Base-by-base conservation (phyloP, 2,329 filamentous ascomycete genomes). In the Fusarium udum region DNA sequence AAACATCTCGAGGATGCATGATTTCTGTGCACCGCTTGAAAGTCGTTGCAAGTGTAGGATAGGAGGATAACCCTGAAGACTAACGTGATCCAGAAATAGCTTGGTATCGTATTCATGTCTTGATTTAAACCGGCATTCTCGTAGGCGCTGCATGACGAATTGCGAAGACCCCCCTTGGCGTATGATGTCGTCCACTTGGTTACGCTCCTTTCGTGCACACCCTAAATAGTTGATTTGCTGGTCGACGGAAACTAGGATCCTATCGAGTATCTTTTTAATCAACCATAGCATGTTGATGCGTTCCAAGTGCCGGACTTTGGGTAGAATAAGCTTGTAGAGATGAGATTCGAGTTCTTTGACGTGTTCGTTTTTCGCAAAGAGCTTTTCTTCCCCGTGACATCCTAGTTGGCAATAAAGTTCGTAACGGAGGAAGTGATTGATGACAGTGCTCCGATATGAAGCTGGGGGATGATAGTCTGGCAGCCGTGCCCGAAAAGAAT, bases 171-270 rank as follows among this genome's bases (percentile, higher is more conserved):
- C 51, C 9, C 51, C 51, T 7, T 16, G 51, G 20, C 34, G 51
- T 1, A 53, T 10, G 3, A 53, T 28, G 4, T 53, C 51, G 14
- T 53, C 4, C 2, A 53, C 51, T 16, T 39, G 34, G 5, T 53
- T 28, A 3, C 15, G 20, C 34, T 48, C 26, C 14, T 1, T 8
- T 15, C 45, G 20, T 31, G 1, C 0, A 22, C 31, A 20, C 26
- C 42, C n/a, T 12, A 2, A 1, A 28, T 48, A 48, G 14, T 3
- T 5, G 20, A 28, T 4, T 28, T 46, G 0, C 13, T 0, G 0
- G 4, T 46, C 13, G 3, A 28, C 9, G 24, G 14, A 37, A 0
- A 0, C 0, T 16, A 53, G 6, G 16, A 53, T 28, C 0, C 3
- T 5, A 13, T 6, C 0, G 32, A n/a, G 34, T 53, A 8, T 15